Conservation (phyloP, 805 yeast species). For the Saturnispora quitensis region DNA sequence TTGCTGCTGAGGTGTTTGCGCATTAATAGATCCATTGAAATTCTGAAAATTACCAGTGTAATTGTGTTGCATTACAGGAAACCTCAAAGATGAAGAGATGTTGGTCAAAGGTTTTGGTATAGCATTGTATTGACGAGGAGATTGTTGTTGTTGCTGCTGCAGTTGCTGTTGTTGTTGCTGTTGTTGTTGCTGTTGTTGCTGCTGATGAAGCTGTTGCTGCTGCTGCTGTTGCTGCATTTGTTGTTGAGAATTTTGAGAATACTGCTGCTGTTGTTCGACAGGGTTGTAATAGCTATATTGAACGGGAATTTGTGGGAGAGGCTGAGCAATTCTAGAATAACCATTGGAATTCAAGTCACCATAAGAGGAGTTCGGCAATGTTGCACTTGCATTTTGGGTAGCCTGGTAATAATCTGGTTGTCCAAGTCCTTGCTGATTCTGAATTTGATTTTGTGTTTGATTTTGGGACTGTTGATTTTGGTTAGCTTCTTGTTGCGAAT, state of each 20-base stretch:
- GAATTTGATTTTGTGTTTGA: neutral
- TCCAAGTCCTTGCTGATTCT: neutral
- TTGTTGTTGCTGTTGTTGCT: neutral
- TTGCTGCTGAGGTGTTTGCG: neutral
- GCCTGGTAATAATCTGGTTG: neutral
- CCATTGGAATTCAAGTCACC: conserved; percentile 8
- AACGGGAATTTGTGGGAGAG: conserved; percentile 9
- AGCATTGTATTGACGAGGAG: neutral
- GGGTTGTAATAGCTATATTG: conserved; percentile 1
- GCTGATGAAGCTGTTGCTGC: neutral
- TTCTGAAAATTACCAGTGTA: neutral
- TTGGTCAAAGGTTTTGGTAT: neutral
- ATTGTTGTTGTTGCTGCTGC: neutral
- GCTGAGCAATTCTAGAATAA: conserved; percentile 12
- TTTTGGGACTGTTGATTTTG: conserved; percentile 16
- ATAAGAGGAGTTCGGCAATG: neutral
- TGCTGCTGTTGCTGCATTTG: neutral
- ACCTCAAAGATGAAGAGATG: conserved; percentile 1
- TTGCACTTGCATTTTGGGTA: conserved; percentile 2
- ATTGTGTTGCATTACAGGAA: conserved; percentile 3
- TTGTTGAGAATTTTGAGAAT: neutral
- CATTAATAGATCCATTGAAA: neutral
- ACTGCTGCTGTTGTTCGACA: conserved; percentile 4
- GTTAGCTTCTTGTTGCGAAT: conserved; percentile 4
- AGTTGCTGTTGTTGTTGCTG: conserved; percentile 3